Base-by-base conservation (phyloP, 2,329 filamentous ascomycete species). In the Kalmusia sp. region DNA sequence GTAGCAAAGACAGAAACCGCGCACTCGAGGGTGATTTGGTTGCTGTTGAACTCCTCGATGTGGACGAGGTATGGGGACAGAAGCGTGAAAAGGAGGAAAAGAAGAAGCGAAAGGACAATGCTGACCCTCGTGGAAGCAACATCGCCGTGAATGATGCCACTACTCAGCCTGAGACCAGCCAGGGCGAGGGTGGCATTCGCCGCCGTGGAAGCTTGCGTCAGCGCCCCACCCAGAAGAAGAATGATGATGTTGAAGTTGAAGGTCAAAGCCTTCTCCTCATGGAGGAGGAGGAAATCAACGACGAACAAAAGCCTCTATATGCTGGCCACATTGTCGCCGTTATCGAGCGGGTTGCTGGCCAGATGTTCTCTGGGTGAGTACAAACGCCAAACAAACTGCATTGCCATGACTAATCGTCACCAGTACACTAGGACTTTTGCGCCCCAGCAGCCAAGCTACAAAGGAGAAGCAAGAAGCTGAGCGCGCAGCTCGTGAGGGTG, bases 21-120 rank as follows among this genome's bases (percentile, higher is more conserved):
- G 95, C 95, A 50, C 84, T 99, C 30, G 95, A 99, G 75, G 95
- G 95, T 54, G 95, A 99, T 73, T 84, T 96, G 50, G 95, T 99
- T 53, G 95, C 95, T 27, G 87, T 99, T 49, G 95, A 99, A 77
- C 87, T 99, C 40, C 87, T 99, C 46, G 93, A 99, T 69, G 95
- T 99, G 6, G 95, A 98, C 72, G 95, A 99, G 72, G 95, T 99
- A 2, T 99, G 95, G 95, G 87, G 89, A 21, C 95, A 99, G 81
- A 99, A 99, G 83, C 91, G 92, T 51, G 95, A 99, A 76, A 99
- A 99, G 76, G 95, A 99, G 78, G 95, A 99, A 76, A 99, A 99
- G 85, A 99, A 99, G 86, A 99, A 98, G 82, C 91, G 95, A 75
- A 99, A 99, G 82, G 95, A 99, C 70, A 96, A 97, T 54, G 96